phyloP scores from a whole-genome alignment of 2,329 filamentous ascomycete genomes.

The Aspergillus chevalieri region DNA sequence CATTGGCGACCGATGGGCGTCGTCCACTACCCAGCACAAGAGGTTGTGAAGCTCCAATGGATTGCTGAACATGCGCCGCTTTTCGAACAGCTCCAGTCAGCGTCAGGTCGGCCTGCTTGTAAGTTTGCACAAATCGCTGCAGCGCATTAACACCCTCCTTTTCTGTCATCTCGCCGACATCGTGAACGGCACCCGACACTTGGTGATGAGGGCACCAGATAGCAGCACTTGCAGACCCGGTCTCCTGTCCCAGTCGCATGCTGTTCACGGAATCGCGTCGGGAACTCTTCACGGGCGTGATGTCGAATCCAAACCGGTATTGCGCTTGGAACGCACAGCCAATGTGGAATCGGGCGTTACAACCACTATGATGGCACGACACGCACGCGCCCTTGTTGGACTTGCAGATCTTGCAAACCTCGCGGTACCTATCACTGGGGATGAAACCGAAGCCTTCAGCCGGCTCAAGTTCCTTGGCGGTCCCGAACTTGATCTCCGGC shows the following conservation, averaged over 20 bases:
- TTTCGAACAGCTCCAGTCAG: slow-evolving; percentile 90
- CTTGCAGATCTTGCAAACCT: slow-evolving; percentile 79
- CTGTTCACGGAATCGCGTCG: slow-evolving; percentile 73
- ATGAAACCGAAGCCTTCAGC: slow-evolving; percentile 88
- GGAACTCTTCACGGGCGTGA: slow-evolving; percentile 82
- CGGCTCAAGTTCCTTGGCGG: slow-evolving; percentile 71
- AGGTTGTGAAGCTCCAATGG: slow-evolving; percentile 29
- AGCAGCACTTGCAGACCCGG: slow-evolving; percentile 73
- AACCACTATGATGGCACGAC: slow-evolving; percentile 59
- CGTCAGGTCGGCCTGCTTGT: slow-evolving; percentile 88
- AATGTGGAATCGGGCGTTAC: slow-evolving; percentile 63
- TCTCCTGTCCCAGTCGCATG: slow-evolving; percentile 73
- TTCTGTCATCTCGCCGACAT: slow-evolving; percentile 68
- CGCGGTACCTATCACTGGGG: slow-evolving; percentile 63
- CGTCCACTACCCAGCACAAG: slow-evolving; percentile 39
- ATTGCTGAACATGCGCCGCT: slow-evolving; percentile 60
- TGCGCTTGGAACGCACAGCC: slow-evolving; percentile 82
- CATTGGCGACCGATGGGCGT: slow-evolving; percentile 52
- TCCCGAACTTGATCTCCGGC: slow-evolving; percentile 86
- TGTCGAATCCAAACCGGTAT: slow-evolving; percentile 81
- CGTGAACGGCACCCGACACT: slow-evolving; percentile 68
- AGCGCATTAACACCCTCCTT: slow-evolving; percentile 70
- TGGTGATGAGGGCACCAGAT: slow-evolving; percentile 89
- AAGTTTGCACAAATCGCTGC: slow-evolving; percentile 79
- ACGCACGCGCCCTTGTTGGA: slow-evolving; percentile 70